A percentile compares a stretch with the other conserved stretches of the same genome.
Conservation (phyloP, 805 yeast genomes). For the Barnettozyma vustinii region DNA sequence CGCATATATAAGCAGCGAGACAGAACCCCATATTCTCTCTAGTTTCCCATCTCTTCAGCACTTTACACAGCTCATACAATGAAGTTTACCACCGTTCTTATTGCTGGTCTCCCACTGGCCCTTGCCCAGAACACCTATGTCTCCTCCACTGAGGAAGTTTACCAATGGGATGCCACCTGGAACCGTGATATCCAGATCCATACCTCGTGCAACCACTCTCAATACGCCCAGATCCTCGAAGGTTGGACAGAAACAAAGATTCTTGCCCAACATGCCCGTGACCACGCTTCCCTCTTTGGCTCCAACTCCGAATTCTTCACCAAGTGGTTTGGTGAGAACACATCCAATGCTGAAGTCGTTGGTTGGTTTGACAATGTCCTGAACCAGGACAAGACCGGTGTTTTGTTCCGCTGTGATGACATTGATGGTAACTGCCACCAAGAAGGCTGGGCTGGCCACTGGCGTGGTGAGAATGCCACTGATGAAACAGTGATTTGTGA, state of each 20-base stretch:
- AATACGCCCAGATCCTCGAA: slow-evolving; percentile 12
- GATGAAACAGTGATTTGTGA: slow-evolving; percentile 38
- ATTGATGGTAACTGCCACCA: slow-evolving; percentile 32
- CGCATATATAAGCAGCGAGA: not conserved
- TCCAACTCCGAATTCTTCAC: slow-evolving; percentile 27
- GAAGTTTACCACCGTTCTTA: not conserved
- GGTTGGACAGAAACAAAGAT: slow-evolving; percentile 30
- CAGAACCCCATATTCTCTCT: too few species aligned
- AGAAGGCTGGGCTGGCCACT: slow-evolving; percentile 35
- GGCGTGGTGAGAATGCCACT: slow-evolving; percentile 31
- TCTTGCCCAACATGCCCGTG: slow-evolving; percentile 31
- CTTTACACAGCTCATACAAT: not conserved
- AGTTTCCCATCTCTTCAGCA: not conserved
- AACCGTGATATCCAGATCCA: slow-evolving; percentile 19
- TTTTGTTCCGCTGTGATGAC: slow-evolving; percentile 36
- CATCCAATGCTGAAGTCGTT: slow-evolving; percentile 31
- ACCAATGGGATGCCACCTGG: slow-evolving; percentile 16
- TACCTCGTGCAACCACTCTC: slow-evolving; percentile 17
- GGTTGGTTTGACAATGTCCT: slow-evolving; percentile 32
- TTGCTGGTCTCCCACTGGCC: not conserved
- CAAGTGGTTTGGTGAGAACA: slow-evolving; percentile 35
- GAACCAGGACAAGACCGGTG: slow-evolving; percentile 30
- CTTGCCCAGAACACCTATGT: slow-evolving; percentile 11
- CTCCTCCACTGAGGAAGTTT: slow-evolving; percentile 9
- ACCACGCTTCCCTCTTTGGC: slow-evolving; percentile 31